Evolutionary conservation across 2,329 filamentous ascomycete genomes (phyloP).

Genomic region (Corynespora cassiicola): DNA sequence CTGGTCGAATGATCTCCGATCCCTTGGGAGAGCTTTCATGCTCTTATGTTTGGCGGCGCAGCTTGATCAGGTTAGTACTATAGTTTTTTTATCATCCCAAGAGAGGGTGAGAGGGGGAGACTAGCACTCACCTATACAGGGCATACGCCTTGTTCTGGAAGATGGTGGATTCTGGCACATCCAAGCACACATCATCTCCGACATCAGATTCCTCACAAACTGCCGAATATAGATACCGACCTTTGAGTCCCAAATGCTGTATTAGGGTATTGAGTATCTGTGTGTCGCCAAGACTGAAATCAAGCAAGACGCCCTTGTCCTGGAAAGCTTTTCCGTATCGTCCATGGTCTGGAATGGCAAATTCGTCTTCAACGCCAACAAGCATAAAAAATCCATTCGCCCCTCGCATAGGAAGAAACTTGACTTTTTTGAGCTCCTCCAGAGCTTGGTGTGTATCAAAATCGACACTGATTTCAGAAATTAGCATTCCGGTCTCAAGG

Average conservation of each 20-base stretch:
- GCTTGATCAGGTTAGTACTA: too few species aligned
- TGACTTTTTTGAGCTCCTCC: conserved; percentile 11
- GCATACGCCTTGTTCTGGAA: conserved; percentile 23
- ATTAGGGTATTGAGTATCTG: conserved; percentile 22
- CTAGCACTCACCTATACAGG: conserved; percentile 24
- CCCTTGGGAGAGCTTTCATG: conserved; percentile 17
- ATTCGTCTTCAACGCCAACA: conserved; percentile 16
- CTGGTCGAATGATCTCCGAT: conserved; percentile 16
- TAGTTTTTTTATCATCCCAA: too few species aligned
- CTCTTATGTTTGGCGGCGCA: conserved; percentile 31
- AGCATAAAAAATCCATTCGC: conserved; percentile 6
- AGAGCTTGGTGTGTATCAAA: conserved; percentile 8
- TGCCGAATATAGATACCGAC: conserved; percentile 20
- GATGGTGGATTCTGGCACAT: too few species aligned
- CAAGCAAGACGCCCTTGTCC: conserved; percentile 12
- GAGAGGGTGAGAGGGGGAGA: background rate
- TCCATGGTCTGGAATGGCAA: conserved; percentile 21
- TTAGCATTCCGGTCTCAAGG: conserved; percentile 19
- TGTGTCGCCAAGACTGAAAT: conserved; percentile 19
- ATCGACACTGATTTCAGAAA: conserved; percentile 11
- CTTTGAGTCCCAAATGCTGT: conserved; percentile 8
- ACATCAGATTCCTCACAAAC: conserved; percentile 19
- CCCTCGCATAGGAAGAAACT: conserved; percentile 18
- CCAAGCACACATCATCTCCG: conserved; percentile 5
- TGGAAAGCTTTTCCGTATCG: conserved; percentile 18